phyloP scores from a whole-genome alignment of 495 filamentous ascomycete genomes.

The Penicillium cataractarum region DNA sequence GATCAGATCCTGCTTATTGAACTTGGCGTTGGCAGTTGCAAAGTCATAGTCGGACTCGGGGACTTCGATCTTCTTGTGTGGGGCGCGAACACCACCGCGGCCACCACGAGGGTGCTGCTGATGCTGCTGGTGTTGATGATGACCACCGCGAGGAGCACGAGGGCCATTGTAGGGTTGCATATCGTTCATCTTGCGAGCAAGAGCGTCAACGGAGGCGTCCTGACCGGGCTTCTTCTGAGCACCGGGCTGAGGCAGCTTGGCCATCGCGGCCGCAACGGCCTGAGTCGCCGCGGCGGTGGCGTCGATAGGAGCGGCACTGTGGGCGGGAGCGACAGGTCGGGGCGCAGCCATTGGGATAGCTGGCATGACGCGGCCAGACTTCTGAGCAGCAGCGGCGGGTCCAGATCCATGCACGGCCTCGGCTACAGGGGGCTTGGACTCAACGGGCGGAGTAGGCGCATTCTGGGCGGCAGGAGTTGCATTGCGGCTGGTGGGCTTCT shows the following conservation, averaged over 20 bases:
- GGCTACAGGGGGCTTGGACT: constrained; percentile 65
- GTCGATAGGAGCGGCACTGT: constrained; percentile 51
- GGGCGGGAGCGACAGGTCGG: constrained; percentile 45
- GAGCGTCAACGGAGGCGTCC: constrained; percentile 67
- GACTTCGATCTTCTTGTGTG: constrained; percentile 76
- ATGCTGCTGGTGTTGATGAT: constrained; percentile 22
- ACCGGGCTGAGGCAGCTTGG: constrained; percentile 64
- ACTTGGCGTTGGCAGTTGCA: constrained; percentile 88
- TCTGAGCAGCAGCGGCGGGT: constrained; percentile 51
- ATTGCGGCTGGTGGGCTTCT: constrained; percentile 41
- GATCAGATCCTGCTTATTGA: constrained; percentile 94
- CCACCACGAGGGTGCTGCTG: constrained; percentile 52
- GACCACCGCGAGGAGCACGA: constrained; percentile 56
- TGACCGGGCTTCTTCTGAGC: constrained; percentile 48
- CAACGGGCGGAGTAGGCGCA: constrained; percentile 60
- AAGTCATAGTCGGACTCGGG: constrained; percentile 94
- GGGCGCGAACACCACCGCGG: constrained; percentile 59
- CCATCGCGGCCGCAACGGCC: constrained; percentile 89
- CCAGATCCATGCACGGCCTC: constrained; percentile 54
- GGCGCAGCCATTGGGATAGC: constrained; percentile 61
- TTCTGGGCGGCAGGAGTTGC: constrained; percentile 45
- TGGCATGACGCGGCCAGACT: constrained; percentile 71
- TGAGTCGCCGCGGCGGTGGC: constrained; percentile 82
- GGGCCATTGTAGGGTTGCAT: constrained; percentile 70
- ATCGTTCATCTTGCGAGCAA: constrained; percentile 84